Base-by-base conservation (phyloP, 2,329 filamentous ascomycete genomes). In the Paecilomyces sp. region DNA sequence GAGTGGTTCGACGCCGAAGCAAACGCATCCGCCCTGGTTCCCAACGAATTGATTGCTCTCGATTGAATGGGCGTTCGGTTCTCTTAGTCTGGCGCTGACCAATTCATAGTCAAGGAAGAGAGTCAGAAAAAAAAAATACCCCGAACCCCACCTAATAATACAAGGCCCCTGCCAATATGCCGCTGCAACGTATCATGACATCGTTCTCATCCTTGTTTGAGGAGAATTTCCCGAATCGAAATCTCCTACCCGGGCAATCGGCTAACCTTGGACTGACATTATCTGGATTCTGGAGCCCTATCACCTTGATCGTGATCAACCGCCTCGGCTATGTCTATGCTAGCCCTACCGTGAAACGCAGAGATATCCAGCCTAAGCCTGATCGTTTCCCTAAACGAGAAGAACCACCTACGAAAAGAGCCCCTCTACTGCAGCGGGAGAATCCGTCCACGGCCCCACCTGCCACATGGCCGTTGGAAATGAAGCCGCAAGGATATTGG, bases 381-480 rank as follows among this genome's bases (percentile, higher is more conserved):
- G 36, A 47, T 47, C 36, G 13, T 47, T 47, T 47, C 41, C 41
- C 41, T 18, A 47, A 47, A 47, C 41, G 41, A 47, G n/a, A 8
- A 47, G 41, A 22, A 18, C 31, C 31, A 47, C 41, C n/a, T 47
- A n/a, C 13, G 36, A 47, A 47, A 47, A 9, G 18, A 18, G 15
- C 41, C 41, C 41, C n/a, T 53, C 51, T 53, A 9, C 51, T 53
- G 51, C 51, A 53, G 51, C 51, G 70, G 70, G 67, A 68, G 64
- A 70, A 68, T 67, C 71, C 71, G 67, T 68, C 66, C 58, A 60
- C 64, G 66, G 69, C 69, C 65, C 68, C 68, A 70, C 67, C 67
- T 57, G 64, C 68, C 68, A 70, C 66, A 68, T 70, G 68, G 67
- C 59, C 61, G 59, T 41, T 61, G 61, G 59, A 64, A 59, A 36